Base-by-base conservation (phyloP, 306 rosid species). In the Calophaca sinica region DNA sequence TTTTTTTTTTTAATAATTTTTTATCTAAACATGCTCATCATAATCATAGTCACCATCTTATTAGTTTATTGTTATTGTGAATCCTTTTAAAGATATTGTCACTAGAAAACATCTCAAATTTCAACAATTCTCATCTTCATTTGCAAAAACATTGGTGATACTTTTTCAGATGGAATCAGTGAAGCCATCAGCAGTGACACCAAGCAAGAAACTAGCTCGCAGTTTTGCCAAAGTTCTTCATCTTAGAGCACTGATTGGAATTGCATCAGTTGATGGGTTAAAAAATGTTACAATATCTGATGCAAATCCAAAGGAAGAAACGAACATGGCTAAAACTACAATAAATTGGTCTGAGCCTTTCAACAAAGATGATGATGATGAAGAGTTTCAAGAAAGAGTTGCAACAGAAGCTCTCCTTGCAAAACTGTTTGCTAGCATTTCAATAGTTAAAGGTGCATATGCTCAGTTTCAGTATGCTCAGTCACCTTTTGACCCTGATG, bases 191-290 rank as follows among this genome's bases (percentile, higher is more conserved):
- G 79, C 89, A 7, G 81, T 83, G 13, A 85, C 91, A 11, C 89
- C 97, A n/a, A 57, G 78, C 6, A 91, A 86, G 91, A 86, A 77
- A 73, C 66, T 91, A 36, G 96, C 82, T 5, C 88, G 91, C 5
- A 74, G 87, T 8, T 83, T 94, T 8, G 90, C 97, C 0, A 94
- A 91, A 81, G 89, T 94, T 88, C 96, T 94, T 81, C 90, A 91
- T 74, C 80, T 89, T 10, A 86, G 86, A 35, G 81, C 82, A 15
- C 67, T 87, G 12, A 75, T 88, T 5, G 98, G 98, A 15, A 72
- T 87, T 68, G 72, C 91, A 4, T 78, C 89, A 0, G 86, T 76
- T 31, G 91, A 85, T 72, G 96, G 89, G 35, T 61, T 71, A 36
- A 86, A 72, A 77, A 90, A 82, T 74, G 85, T 59, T 55, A 39